Conservation (phyloP, 257 asterid species). For the Craterostigma plantagineum region DNA sequence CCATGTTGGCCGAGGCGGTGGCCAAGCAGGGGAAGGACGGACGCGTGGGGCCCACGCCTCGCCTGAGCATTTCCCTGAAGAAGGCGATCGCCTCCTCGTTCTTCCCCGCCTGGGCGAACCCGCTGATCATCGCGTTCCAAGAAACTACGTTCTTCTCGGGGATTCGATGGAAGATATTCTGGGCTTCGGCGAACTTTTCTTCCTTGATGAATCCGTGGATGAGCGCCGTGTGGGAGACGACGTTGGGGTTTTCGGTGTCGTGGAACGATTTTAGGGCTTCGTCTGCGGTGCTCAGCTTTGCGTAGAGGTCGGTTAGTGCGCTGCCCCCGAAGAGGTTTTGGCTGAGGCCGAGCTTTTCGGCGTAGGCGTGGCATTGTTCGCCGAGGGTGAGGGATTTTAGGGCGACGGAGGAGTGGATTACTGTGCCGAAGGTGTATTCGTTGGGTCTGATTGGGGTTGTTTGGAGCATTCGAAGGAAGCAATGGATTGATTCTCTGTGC, state of each 20-base stretch:
- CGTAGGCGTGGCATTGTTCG: conserved; percentile 38
- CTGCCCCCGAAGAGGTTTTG: conserved; percentile 66
- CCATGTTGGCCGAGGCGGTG: conserved; percentile 57
- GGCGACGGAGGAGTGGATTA: conserved; percentile 35
- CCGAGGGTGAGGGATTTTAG: conserved; percentile 38
- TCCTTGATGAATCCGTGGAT: conserved; percentile 40
- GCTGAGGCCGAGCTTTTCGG: conserved; percentile 24
- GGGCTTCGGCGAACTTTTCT: conserved; percentile 42
- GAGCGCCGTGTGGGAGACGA: conserved; percentile 56
- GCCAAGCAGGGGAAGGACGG: conserved; percentile 43
- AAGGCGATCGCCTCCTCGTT: conserved; percentile 61
- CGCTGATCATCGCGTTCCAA: conserved; percentile 78
- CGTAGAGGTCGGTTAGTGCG: conserved; percentile 43
- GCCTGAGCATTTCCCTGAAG: conserved; percentile 54
- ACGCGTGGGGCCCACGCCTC: conserved; percentile 34
- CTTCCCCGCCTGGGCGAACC: conserved; percentile 49
- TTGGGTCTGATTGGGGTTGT: conserved; percentile 27
- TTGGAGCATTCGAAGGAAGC: conserved; percentile 35
- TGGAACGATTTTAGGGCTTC: conserved; percentile 31
- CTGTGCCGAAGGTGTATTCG: conserved; percentile 54
- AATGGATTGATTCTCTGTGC: conserved; percentile 30
- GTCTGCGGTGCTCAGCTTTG: conserved; percentile 24
- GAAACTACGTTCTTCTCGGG: conserved; percentile 56
- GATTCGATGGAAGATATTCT: conserved; percentile 21
- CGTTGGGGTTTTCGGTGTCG: conserved; percentile 46